Base-by-base conservation (phyloP, 495 filamentous ascomycete species). In the Hyaloscypha variabilis region DNA sequence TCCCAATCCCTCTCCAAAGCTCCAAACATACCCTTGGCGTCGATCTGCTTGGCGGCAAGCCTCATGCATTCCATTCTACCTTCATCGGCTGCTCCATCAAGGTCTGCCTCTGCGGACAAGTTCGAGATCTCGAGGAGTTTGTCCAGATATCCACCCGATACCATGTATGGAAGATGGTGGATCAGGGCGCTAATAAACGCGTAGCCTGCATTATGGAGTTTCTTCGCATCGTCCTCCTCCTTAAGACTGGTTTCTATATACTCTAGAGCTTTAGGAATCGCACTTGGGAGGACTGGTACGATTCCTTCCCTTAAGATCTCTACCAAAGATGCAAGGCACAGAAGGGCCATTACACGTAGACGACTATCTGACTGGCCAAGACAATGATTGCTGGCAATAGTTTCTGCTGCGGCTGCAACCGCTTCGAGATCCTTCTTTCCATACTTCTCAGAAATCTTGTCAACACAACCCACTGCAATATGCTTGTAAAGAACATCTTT, bases 401-500 rank as follows among this genome's bases (percentile, higher is more conserved):
- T 87, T 57, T 86, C 79, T 13, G 92, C 91, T 26, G 92, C 87
- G 58, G 88, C 88, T 8, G 80, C 77, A 34, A 87, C 83, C 6
- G 82, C 81, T 64, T 86, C 86, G 1, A 87, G 79, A 69, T 94
- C 90, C 71, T 90, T 92, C 76, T 94, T 94, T 60, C 95, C 95
- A 73, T 96, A 97, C 73, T 91, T 91, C 76, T 96, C 92, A 10
- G 91, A 85, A 59, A 98, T 94, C 69, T 89, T 88, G 77, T 97
- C 92, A 56, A 97, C 90, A 71, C 95, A 98, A 46, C 85, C 83
- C 49, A 98, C 83, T 6, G 93, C 91, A 29, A 88, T 89, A 68
- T 89, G 89, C 76, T 92, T 94, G 71, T 95, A 85, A 39, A 86
- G 80, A 49, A 86, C 82, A 69, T 94, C 84, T 24, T 85, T 78